Base-by-base conservation (phyloP, 2,329 filamentous ascomycete genomes). In the Cryphonectria naterciae region DNA sequence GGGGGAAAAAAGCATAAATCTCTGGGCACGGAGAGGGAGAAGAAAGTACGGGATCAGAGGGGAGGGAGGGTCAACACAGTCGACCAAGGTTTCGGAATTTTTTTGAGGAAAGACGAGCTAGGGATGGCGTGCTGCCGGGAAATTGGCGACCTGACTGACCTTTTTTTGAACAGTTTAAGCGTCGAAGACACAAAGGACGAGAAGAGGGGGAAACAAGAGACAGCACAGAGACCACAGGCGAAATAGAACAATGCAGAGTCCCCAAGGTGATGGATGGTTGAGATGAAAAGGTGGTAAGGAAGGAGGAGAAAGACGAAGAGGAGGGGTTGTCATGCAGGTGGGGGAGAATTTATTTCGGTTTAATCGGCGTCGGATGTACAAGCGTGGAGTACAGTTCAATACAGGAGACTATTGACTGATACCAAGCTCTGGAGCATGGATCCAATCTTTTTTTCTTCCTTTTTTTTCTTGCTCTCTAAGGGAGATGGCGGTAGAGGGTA, bases 341-440 rank as follows among this genome's bases (percentile, higher is more conserved):
- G 71, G 75, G 74, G 74, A 72, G 73, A 71, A 70, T 72, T 68
- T 69, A 68, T 73, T 64, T 65, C 43, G 66, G n/a, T 60, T 32
- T 54, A 67, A 65, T 71, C 67, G 68, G 58, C 58, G 22, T 54
- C 43, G 32, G 65, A 68, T 49, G 56, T 37, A 25, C 54, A 49
- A 28, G 25, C 35, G 28, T 46, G 10, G 61, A 43, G n/a, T 64
- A 25, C 28, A 46, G 17, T 17, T 63, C 17, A 63, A n/a, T 41
- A 39, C n/a, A 25, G 25, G 35, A 63, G 39, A 39, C 37, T 43
- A 37, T 39, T 41, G n/a, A 17, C 41, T 64, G 37, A 4, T 17
- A 22, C 46, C 25, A 37, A 19, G 60, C 22, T 35, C 54, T 58
- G 28, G 54, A 28, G 28, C 17, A 19, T 32, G 54, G 54, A 58